phyloP scores from a whole-genome alignment of 139 green algal genomes.

The Yamagishiella unicocca region DNA sequence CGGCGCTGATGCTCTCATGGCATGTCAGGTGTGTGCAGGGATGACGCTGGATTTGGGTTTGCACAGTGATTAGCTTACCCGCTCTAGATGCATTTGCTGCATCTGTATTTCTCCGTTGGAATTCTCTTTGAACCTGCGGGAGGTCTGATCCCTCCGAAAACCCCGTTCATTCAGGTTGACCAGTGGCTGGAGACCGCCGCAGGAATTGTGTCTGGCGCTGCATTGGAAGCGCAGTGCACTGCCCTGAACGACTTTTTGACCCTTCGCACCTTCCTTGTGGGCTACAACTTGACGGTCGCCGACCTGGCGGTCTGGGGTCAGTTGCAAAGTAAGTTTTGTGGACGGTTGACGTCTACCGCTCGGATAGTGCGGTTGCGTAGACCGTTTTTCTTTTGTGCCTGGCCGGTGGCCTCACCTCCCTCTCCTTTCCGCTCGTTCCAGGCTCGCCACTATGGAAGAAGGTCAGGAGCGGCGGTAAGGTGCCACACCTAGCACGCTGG shows the following conservation, averaged over 20 bases:
- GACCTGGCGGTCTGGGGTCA: constrained; percentile 92
- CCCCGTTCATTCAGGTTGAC: constrained; percentile 85
- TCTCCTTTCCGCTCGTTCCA: constrained; percentile 25
- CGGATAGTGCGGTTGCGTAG: too few relatives aligned
- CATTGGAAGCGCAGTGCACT: constrained; percentile 75
- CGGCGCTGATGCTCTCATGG: constrained; percentile 57
- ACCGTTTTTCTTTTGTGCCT: too few relatives aligned
- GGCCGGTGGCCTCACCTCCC: not conserved
- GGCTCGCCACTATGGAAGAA: constrained; percentile 79
- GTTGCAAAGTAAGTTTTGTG: constrained; percentile 77
- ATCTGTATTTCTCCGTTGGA: too few relatives aligned
- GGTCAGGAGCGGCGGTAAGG: constrained; percentile 59
- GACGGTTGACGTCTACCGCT: too few relatives aligned
- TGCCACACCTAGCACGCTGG: constrained; percentile 88
- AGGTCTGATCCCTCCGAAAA: too few relatives aligned
- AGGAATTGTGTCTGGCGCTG: constrained; percentile 69
- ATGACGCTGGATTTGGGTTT: too few relatives aligned
- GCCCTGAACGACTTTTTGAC: constrained; percentile 82
- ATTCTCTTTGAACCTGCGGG: too few relatives aligned
- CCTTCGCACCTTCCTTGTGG: constrained; percentile 89
- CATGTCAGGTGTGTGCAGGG: constrained; percentile 81
- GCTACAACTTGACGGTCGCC: constrained; percentile 80
- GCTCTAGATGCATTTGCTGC: too few relatives aligned
- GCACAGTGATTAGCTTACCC: too few relatives aligned
- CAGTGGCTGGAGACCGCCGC: constrained; percentile 85